Conservation (phyloP, 1,284 basidiomycete genomes). For the Ustilago trichophora region DNA sequence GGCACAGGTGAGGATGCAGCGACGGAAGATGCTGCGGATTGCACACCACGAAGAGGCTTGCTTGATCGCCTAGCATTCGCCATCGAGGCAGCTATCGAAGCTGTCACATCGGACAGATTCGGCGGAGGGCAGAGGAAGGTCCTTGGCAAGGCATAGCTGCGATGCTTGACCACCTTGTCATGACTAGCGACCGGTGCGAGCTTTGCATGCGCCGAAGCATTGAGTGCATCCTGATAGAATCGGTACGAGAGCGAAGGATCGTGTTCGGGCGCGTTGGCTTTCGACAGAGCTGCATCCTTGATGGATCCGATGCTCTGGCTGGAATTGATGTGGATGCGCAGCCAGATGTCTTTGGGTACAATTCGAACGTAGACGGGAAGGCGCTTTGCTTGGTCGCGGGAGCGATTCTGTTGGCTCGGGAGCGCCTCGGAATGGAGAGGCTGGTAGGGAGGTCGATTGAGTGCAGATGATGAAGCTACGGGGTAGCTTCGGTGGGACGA, state of each 20-base stretch:
- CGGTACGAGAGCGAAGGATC: constrained; percentile 37
- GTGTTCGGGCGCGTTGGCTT: constrained; percentile 28
- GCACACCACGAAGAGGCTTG: background rate
- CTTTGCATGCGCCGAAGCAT: constrained; percentile 27
- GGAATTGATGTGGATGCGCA: constrained; percentile 43
- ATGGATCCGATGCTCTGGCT: constrained; percentile 47
- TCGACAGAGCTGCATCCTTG: constrained; percentile 43
- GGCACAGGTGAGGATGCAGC: background rate
- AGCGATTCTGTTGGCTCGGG: background rate
- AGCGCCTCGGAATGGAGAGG: background rate
- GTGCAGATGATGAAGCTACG: background rate
- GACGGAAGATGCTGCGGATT: background rate
- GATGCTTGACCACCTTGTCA: constrained; percentile 27
- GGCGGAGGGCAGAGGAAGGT: constrained; percentile 21
- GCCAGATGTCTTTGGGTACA: constrained; percentile 56
- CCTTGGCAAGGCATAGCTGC: constrained; percentile 33
- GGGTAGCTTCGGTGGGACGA: constrained; percentile 14
- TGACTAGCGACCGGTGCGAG: constrained; percentile 21
- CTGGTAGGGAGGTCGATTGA: background rate
- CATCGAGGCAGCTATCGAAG: constrained; percentile 2
- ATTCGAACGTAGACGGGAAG: constrained; percentile 54
- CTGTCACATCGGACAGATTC: constrained; percentile 11
- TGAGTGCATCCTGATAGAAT: constrained; percentile 49
- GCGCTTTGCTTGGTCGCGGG: background rate
- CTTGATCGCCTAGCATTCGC: background rate